Base-by-base conservation (phyloP, 2,329 filamentous ascomycete genomes). In the Chalaropsis thielavioides region DNA sequence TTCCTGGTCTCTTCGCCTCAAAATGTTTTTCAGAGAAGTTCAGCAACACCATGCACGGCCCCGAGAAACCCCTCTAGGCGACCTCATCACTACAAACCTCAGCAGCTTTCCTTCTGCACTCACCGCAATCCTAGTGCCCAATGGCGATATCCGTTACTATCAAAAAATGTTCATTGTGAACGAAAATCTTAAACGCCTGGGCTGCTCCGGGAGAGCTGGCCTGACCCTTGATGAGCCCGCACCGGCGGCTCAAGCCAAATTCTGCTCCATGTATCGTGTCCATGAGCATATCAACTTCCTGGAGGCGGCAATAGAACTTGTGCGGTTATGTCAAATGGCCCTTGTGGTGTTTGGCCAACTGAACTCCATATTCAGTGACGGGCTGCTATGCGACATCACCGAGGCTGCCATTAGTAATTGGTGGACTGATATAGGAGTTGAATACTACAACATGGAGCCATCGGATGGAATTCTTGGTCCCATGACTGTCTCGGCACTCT, bases 341-440 rank as follows among this genome's bases (percentile, higher is more conserved):
- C 77, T 99, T 67, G 87, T 89, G 71, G 79, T 96, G 67, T 99
- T 96, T 74, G 89, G 87, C 64, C 90, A 92, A 73, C 78, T 97
- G 5, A 86, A 89, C n/a, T 82, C 87, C 38, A 89, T 92, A 69
- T 97, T 95, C 72, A 89, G 90, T 7, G 94, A 99, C 71, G 94
- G 94, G 0, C 76, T 96, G 27, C 81, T 99, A 2, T 99, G 94
- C 73, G 94, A 99, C 75, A 80, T 94, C 54, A 97, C 94, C 0
- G 94, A 99, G 73, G 86, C 82, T 68, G 90, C 92, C 1, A 85
- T 97, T 70, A 87, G 86, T 68, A 89, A 96, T 73, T 99, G 94
- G 94, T 97, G 94, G 94, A 86, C 89, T 0, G 90, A 96, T 71
- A 87, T 96, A 67, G 94, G 94, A 1, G 87, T 86, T 0, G 92